Base-by-base conservation (phyloP, 2,329 filamentous ascomycete genomes). In the Dactylellina haptotyla region DNA sequence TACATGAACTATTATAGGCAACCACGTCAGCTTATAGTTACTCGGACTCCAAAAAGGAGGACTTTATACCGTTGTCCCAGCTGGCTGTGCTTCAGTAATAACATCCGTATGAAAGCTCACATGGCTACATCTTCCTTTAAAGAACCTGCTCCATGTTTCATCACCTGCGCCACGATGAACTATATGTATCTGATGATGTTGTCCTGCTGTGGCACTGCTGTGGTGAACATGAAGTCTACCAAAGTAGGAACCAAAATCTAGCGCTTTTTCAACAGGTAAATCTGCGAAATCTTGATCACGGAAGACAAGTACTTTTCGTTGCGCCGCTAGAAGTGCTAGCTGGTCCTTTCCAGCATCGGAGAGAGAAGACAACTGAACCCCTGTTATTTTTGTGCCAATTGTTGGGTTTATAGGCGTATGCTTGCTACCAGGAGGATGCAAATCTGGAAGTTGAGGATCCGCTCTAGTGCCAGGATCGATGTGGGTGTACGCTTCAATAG, bases 81-180 rank as follows among this genome's bases (percentile, higher is more conserved):
- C 92, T 4, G 93, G 92, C 81, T 97, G 93, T 76, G 86, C 83
- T 83, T 97, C 93, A 79, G 96, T 97, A 0, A 90, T 91, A 0
- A 96, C 89, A 77, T 97, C 93, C 0, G 89, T 91, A 82, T 97
- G 93, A 92, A 92, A 97, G 5, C 91, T 91, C 1, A 95, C 88
- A 0, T 89, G 91, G 81, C 89, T 94, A 3, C 90, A 93, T 20
- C 90, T 86, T 50, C 87, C 87, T 66, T 85, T 82, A 77, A 92
- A 88, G 80, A 90, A 90, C 54, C 85, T 83, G n/a, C 85, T 82
- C 23, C 84, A 85, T 1, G 84, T 85, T 8, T 84, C 87, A 77
- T 91, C 89, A 69, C 87, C 83, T 50, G 87, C 89, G n/a, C 87
- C 88, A 30, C 91, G 87, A 81, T 94, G 90, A 0, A 94, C 91